Evolutionary conservation across 768 basidiomycete genomes (phyloP), one percentile per base, ranked within the genome.

Genomic region (Russula earlei): DNA sequence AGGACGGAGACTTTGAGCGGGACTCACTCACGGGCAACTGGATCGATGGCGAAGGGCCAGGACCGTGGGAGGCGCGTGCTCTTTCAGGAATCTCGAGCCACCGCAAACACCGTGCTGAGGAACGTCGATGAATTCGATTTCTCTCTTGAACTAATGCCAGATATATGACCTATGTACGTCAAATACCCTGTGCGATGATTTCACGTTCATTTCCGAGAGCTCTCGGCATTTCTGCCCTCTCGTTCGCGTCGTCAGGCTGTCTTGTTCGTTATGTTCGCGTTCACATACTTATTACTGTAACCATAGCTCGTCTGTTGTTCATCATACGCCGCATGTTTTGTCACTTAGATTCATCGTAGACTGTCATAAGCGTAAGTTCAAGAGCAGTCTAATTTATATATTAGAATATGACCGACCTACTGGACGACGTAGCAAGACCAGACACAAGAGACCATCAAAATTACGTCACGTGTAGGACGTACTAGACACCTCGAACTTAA

Each of bases 1-100:
- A 78, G 52, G 89, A 92, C 67, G 89, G 89, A 1, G 89, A 92
- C 65, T 92, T 92, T 62, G 90, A 92, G 63, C 78, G 83, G 46
- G 78, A 88, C 60, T 69, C 82, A 0, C 55, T 67, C 40, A 79
- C 81, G 0, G 84, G 84, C 12, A 74, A 77, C 33, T 92, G 90
- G 90, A 41, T 75, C 15, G 77, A 78, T 14, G 83, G 78, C 27
- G 85, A 91, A 66, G 83, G 82, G 12, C 80, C 78, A 41, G 65
- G 67, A 19, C 52, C 66, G 20, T 90, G 87, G 87, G 83, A 87
- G 62, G 75, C 77, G 49, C 79, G 78, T 65, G 74, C 71, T 14
- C 67, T 68, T 1, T 61, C 71, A 2, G 75, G 76, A 15, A 65
- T 66, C 12, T 64, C 74, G 37, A 67, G 64, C 49, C 60, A 67